A percentile compares a stretch with the other conserved stretches of the same genome.
Conservation (phyloP, 2,329 filamentous ascomycete species). For the Monosporascus sp. region DNA sequence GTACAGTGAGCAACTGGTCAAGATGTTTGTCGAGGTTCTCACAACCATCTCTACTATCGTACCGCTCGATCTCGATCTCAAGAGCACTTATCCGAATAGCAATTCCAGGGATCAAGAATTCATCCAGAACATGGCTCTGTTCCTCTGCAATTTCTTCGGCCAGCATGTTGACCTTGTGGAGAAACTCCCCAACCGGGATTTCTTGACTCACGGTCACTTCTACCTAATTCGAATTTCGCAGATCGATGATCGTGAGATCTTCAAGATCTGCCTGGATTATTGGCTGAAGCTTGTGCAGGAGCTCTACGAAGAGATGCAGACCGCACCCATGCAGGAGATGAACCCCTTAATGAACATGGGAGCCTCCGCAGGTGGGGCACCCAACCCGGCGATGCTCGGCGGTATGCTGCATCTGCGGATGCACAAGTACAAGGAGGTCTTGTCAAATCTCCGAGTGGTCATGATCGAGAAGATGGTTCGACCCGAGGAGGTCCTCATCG, state of each 20-base stretch:
- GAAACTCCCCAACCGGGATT: slow-evolving; percentile 91
- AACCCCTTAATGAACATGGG: slow-evolving; percentile 84
- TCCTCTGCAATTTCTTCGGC: slow-evolving; percentile 94
- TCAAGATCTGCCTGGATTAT: slow-evolving; percentile 99
- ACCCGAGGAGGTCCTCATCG: slow-evolving; percentile 94
- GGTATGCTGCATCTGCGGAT: slow-evolving; percentile 86
- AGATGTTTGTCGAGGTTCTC: slow-evolving; percentile 97
- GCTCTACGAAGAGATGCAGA: slow-evolving; percentile 98
- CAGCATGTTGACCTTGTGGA: slow-evolving; percentile 93
- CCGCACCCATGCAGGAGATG: slow-evolving; percentile 85
- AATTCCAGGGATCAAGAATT: slow-evolving; percentile 96
- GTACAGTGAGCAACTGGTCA: slow-evolving; percentile 92
- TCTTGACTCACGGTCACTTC: slow-evolving; percentile 91
- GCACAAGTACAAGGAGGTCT: slow-evolving; percentile 93
- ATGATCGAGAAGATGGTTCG: slow-evolving; percentile 99
- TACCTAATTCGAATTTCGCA: slow-evolving; percentile 98
- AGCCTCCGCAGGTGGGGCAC: slow-evolving; percentile 71
- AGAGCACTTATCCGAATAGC: slow-evolving; percentile 84
- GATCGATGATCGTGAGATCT: slow-evolving; percentile 97
- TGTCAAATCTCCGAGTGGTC: slow-evolving; percentile 89
- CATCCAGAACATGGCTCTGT: slow-evolving; percentile 91
- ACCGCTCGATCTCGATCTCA: slow-evolving; percentile 82
- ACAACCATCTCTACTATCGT: slow-evolving; percentile 92
- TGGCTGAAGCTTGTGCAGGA: slow-evolving; percentile 98
- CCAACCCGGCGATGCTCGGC: slow-evolving; percentile 76